phyloP scores from a whole-genome alignment of 768 basidiomycete species.

The Rhodosporidiobolus odoratus region DNA sequence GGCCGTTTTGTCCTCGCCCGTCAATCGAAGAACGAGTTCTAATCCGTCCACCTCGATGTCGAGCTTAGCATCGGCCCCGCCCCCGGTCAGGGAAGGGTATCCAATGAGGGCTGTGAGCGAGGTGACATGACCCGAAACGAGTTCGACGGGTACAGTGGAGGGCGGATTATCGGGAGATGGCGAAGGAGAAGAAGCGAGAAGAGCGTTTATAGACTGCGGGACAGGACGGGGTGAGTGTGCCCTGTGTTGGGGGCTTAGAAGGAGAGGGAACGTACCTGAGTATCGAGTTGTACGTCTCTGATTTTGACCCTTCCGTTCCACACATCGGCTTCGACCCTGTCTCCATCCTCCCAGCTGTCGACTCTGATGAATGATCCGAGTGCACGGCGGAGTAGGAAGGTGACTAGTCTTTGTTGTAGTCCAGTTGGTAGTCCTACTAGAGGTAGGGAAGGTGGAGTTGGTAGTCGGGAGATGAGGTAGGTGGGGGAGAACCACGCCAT shows the following conservation, averaged over 20 bases:
- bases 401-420: slow-evolving; percentile 26
- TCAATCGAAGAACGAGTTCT: slow-evolving; percentile 38
- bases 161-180: not conserved
- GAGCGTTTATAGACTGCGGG: slow-evolving; percentile 25
- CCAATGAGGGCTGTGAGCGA: slow-evolving; percentile 71
- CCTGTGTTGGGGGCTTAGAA: not conserved
- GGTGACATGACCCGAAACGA: slow-evolving; percentile 50
- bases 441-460: not conserved
- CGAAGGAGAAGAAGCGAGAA: not conserved
- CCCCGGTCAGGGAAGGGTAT: slow-evolving; percentile 43
- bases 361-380: slow-evolving; percentile 21
- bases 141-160: not conserved
- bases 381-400: slow-evolving; percentile 13
- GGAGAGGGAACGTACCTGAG: not conserved
- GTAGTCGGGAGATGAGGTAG: not conserved
- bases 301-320: slow-evolving; percentile 11
- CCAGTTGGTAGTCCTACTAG: slow-evolving; percentile 3
- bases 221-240: not conserved
- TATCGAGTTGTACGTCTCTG: not conserved
- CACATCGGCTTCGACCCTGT: slow-evolving; percentile 20
- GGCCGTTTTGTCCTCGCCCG: not conserved
- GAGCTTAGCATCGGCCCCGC: slow-evolving; percentile 35
- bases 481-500: not conserved
- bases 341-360: not conserved
- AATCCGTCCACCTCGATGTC: slow-evolving; percentile 43